Evolutionary conservation across 768 basidiomycete genomes (phyloP), one percentile per base, ranked within the genome.

Genomic region (Boletus coccyginus): DNA sequence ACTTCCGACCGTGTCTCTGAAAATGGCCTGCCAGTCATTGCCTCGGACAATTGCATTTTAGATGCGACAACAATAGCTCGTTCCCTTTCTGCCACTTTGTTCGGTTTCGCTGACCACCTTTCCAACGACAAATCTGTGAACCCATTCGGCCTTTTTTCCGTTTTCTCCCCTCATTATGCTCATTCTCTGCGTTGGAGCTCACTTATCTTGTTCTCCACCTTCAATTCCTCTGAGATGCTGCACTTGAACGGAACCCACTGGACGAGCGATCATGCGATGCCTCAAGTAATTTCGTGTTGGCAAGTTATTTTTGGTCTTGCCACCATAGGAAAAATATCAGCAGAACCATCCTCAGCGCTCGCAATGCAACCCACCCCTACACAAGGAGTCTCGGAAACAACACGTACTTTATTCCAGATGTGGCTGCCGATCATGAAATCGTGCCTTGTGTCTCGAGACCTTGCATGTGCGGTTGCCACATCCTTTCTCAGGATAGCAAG

Each of bases 401-500:
- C 71, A 8, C 69, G 70, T 13, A 55, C 70, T 16, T 63, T 82
- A n/a, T 81, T 78, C 77, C 63, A 59, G 21, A 62, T 53, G 17
- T 86, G 82, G 80, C 60, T 60, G 52, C 64, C 29, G 40, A 55
- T 46, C 53, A 61, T 50, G 14, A 50, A 53, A n/a, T 21, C 61
- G 55, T 27, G 64, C 67, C 54, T 62, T 3, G 68, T 80, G 8
- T 65, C 73, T n/a, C 75, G 74, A 21, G 56, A 58, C 40, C 43
- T 70, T 21, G 44, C 58, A 4, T 57, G 60, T 29, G 70, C 72
- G 9, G 67, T 81, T 36, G 59, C 74, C 6, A 67, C 74, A 7
- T 67, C 78, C 1, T 82, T 85, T 62, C 66, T 85, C 32, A 78
- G 71, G 43, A 62, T 83, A 33, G 74, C 81, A 9, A 74, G 67